Conservation (phyloP, 2,329 filamentous ascomycete genomes). For the Stemphylium beticola region DNA sequence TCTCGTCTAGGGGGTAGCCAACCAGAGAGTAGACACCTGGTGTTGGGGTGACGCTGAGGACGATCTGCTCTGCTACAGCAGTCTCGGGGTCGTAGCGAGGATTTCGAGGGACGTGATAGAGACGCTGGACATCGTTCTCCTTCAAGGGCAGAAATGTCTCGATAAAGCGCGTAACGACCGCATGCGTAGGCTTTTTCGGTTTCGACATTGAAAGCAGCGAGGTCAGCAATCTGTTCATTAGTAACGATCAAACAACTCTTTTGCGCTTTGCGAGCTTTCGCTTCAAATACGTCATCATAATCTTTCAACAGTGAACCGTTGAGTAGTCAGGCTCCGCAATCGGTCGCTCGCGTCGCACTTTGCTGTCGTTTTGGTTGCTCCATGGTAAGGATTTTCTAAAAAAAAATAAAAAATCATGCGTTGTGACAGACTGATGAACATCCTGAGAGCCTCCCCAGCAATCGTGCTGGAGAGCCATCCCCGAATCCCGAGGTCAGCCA, state of each 20-base stretch:
- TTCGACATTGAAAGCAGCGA: slow-evolving; percentile 23
- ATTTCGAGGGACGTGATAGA: slow-evolving; percentile 41
- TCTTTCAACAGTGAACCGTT: not conserved
- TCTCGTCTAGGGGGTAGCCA: slow-evolving; percentile 20
- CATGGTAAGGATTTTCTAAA: not conserved
- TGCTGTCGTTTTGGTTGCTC: not conserved
- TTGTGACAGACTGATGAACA: not conserved
- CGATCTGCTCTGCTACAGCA: slow-evolving; percentile 37
- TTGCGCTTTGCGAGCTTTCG: slow-evolving; percentile 9
- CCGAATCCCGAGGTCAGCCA: not conserved
- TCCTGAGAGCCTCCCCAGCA: not conserved
- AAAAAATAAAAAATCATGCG: no score
- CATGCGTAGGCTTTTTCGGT: slow-evolving; percentile 33
- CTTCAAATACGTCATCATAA: slow-evolving; percentile 31
- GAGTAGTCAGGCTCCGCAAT: not conserved
- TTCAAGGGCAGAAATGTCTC: slow-evolving; percentile 37
- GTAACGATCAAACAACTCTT: slow-evolving; percentile 2
- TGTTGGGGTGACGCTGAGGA: slow-evolving; percentile 42
- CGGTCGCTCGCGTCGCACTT: not conserved
- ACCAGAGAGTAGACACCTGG: slow-evolving; percentile 38
- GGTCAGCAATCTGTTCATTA: slow-evolving; percentile 10
- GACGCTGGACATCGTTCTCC: slow-evolving; percentile 42
- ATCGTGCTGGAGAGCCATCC: not conserved
- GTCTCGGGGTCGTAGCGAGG: slow-evolving; percentile 22
- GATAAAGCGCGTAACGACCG: slow-evolving; percentile 37